phyloP scores from a whole-genome alignment of 2,329 filamentous ascomycete species.

The Xylariaceae sp. region DNA sequence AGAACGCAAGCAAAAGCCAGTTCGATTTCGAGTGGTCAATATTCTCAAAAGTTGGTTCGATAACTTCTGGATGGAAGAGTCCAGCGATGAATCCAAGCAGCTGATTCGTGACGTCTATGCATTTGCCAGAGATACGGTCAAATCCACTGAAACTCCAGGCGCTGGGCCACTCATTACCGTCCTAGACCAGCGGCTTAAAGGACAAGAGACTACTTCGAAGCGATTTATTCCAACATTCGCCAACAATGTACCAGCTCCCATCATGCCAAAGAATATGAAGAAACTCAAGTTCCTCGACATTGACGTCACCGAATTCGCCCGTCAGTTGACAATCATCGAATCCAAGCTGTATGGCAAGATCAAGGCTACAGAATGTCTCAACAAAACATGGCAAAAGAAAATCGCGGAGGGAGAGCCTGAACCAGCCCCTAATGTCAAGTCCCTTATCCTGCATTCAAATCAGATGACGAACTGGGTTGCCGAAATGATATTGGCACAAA shows the following conservation, averaged over 20 bases:
- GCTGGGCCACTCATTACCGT: conserved; percentile 79
- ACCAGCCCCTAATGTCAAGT: conserved; percentile 90
- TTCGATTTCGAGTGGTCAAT: conserved; percentile 93
- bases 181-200: conserved; percentile 81
- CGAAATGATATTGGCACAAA: conserved; percentile 95
- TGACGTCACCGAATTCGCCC: conserved; percentile 92
- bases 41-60: conserved; percentile 99
- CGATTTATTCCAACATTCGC: conserved; percentile 83
- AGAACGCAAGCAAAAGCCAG: conserved; percentile 92
- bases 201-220: conserved; percentile 82
- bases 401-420: conserved; percentile 75
- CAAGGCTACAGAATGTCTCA: conserved; percentile 90
- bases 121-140: conserved; percentile 88
- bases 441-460: conserved; percentile 94
- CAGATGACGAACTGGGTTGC: conserved; percentile 99
- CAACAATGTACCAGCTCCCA: conserved; percentile 77
- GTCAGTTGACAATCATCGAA: conserved; percentile 95
- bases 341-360: conserved; percentile 93
- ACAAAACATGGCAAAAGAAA: conserved; percentile 99
- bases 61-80: conserved; percentile 97
- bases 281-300: conserved; percentile 98
- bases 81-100: conserved; percentile 75
- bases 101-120: conserved; percentile 84
- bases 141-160: conserved; percentile 88
- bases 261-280: conserved; percentile 98